Percentiles rank a stretch among this genome's conserved stretches.
These are phyloP conservation scores for Albugo laibachii DNA, from an alignment of 352 stramenopile genomes.

Conservation along the genomic window DNA sequence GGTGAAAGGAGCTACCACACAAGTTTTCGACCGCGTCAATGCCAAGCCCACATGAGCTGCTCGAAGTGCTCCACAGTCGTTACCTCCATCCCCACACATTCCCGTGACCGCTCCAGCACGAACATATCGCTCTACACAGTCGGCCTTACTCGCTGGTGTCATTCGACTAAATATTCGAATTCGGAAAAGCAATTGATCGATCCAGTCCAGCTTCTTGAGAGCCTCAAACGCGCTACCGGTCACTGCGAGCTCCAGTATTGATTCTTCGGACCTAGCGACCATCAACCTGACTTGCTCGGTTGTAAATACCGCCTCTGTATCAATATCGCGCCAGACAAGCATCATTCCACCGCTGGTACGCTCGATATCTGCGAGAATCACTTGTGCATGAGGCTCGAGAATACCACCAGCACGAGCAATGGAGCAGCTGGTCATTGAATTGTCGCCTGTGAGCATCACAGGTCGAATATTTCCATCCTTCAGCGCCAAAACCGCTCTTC, in stretches of 20 bases:
- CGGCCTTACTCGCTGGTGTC: slow-evolving; percentile 45
- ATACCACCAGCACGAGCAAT: slow-evolving; percentile 50
- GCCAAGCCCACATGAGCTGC: slow-evolving; percentile 81
- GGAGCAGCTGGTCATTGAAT: slow-evolving; percentile 59
- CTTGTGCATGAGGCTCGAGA: slow-evolving; percentile 17
- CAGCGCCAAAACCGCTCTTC: slow-evolving; percentile 53
- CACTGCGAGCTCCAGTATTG: slow-evolving; percentile 19
- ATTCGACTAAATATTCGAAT: slow-evolving; percentile 70
- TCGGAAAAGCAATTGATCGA: slow-evolving; percentile 33
- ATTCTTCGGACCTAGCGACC: slow-evolving; percentile 9
- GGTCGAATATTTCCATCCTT: slow-evolving; percentile 47
- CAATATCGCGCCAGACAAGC: slow-evolving; percentile 46
- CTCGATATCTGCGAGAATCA: slow-evolving; percentile 37
- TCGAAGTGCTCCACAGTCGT: slow-evolving; percentile 83
- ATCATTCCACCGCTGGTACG: slow-evolving; percentile 15
- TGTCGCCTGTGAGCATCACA: slow-evolving; percentile 82
- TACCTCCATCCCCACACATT: slow-evolving; percentile 77
- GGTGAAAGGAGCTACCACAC: slow-evolving; percentile 76
- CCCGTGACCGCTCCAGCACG: slow-evolving; percentile 34
- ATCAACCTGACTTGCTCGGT: slow-evolving; percentile 27
- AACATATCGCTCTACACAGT: slow-evolving; percentile 56
- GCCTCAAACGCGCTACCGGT: slow-evolving; percentile 57
- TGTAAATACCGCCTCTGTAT: slow-evolving; percentile 25
- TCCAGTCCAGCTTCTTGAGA: slow-evolving; percentile 33
- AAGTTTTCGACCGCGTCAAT: slow-evolving; percentile 77